Evolutionary conservation across 768 basidiomycete genomes (phyloP), one percentile per base, ranked within the genome.

Genomic region (Cyathus striatus): DNA sequence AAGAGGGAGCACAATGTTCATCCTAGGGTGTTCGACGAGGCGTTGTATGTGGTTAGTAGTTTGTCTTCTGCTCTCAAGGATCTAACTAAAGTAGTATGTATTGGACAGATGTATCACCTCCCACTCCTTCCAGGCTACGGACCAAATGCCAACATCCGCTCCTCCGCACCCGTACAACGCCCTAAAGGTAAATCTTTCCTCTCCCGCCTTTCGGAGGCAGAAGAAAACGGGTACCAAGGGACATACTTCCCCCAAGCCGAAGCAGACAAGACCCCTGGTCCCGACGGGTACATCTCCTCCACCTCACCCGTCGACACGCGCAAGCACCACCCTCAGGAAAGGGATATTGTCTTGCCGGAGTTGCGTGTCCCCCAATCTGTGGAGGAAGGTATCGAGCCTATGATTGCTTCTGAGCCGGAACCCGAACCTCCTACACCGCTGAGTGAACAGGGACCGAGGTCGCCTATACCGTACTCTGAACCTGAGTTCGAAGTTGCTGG

Each of bases 1-100:
- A 95, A 94, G 63, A 71, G 94, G 40, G 94, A 97, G 57, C 94
- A 97, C 59, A 95, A 93, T 42, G 92, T 94, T 9, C 72, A 66
- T 7, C 90, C 83, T 1, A 72, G 94, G 46, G 76, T 90, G 1
- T 97, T 90, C 51, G 94, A 96, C 59, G 94, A 97, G 64, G 93
- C 92, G 0, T 63, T 95, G 47, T 96, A 96, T 68, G 87, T 83
- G 44, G 93, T 94, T 48, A 66, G 89, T 75, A 18, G 14, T 42
- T 7, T 45, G 23, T 38, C 41, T 45, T 36, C 17, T 14, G 10
- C 10, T 12, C 9, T 37, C 4, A 24, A n/a, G 36, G 23, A 16
- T 23, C 32, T 14, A 43, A 40, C 46, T 48, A 17, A 35, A 50
- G 17, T n/a, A n/a, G n/a, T n/a, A 27, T 38, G 34, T 43, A 16